Conservation (phyloP, 2,329 filamentous ascomycete species). For the Talaromyces sp. region DNA sequence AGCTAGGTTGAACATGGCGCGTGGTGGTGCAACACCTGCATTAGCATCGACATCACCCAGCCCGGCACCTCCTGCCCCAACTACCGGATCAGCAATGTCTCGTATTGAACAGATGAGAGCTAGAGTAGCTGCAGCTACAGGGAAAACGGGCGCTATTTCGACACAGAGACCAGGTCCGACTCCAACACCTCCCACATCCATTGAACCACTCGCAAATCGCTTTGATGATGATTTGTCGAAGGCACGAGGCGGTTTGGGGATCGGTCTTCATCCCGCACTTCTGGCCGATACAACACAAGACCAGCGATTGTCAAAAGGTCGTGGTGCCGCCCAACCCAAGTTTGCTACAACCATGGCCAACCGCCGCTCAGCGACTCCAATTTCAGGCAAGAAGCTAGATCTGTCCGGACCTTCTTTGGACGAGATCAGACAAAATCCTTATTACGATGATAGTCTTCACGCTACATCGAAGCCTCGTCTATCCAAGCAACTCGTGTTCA, state of each 20-base stretch:
- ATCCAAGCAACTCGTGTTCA: constrained; percentile 78
- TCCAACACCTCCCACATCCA: constrained; percentile 19
- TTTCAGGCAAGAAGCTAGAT: constrained; percentile 47
- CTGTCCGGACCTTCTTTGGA: constrained; percentile 56
- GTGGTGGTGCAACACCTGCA: constrained; percentile 26
- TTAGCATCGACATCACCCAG: constrained; percentile 28
- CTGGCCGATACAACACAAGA: constrained; percentile 47
- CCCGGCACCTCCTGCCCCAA: constrained; percentile 35
- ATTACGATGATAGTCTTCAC: constrained; percentile 69
- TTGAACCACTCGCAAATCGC: constrained; percentile 38
- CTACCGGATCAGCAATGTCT: constrained; percentile 48
- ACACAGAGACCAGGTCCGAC: constrained; percentile 44
- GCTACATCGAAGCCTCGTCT: constrained; percentile 61
- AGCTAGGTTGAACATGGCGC: constrained; percentile 42
- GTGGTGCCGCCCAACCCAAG: constrained; percentile 48
- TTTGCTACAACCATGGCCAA: constrained; percentile 55
- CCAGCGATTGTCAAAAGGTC: constrained; percentile 39
- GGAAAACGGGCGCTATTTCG: constrained; percentile 42
- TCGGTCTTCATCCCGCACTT: constrained; percentile 74
- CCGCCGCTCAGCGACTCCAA: constrained; percentile 47
- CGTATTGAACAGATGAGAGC: constrained; percentile 76
- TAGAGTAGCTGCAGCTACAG: constrained; percentile 71
- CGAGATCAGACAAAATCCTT: constrained; percentile 68
- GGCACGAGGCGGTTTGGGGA: constrained; percentile 66
- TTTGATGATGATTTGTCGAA: constrained; percentile 48